A percentile compares a stretch with the other conserved stretches of the same genome.
These are phyloP conservation scores for Ustilago hordei DNA, from an alignment of 1,284 basidiomycete genomes.

Conservation along the genomic window DNA sequence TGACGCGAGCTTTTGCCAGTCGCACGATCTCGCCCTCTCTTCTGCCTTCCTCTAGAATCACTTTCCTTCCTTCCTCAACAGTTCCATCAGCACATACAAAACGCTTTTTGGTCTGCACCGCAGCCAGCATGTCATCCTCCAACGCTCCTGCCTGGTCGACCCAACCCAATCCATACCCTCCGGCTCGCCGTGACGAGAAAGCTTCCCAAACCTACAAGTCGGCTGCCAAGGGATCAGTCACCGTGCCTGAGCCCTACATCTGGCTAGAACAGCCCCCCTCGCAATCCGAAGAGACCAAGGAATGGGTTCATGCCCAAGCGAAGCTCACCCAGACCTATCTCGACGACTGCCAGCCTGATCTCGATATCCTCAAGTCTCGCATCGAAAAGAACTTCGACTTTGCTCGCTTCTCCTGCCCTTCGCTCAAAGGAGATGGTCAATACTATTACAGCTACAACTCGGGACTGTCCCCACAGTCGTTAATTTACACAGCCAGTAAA, in stretches of 20 bases:
- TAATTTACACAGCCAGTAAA: constrained; percentile 58
- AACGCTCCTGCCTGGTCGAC: constrained; percentile 60
- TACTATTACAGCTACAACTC: constrained; percentile 68
- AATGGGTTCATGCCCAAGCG: constrained; percentile 63
- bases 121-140: constrained; percentile 20
- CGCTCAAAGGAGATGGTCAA: constrained; percentile 59
- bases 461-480: constrained; percentile 64
- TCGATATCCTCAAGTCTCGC: constrained; percentile 57
- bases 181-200: constrained; percentile 59
- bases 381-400: constrained; percentile 64
- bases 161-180: constrained; percentile 59
- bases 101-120: constrained; percentile 8
- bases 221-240: constrained; percentile 56
- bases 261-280: constrained; percentile 67
- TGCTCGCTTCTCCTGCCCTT: constrained; percentile 63
- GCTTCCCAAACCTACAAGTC: constrained; percentile 60
- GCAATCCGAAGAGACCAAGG: constrained; percentile 63
- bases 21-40: constrained; percentile 4
- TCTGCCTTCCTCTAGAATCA: not conserved
- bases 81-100: not conserved
- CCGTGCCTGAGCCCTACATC: constrained; percentile 65
- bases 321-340: constrained; percentile 59
- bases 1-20: constrained; percentile 14
- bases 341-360: constrained; percentile 54
- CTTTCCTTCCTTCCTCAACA: not conserved